Conservation (phyloP, 768 basidiomycete genomes). For the Tylopilus felleus region DNA sequence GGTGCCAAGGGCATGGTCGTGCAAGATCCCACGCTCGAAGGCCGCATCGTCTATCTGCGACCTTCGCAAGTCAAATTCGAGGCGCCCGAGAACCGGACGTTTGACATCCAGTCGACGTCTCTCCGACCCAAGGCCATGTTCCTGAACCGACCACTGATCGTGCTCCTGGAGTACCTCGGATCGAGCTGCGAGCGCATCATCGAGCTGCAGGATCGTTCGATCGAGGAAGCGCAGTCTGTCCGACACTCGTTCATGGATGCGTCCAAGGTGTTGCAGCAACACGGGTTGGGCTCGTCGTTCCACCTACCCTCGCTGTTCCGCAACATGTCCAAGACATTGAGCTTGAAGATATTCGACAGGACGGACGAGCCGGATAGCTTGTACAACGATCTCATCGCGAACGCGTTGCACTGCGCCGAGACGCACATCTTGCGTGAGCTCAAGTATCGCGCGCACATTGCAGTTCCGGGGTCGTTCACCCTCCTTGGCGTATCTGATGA, state of each 20-base stretch:
- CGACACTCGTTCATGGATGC: conserved; percentile 34
- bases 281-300: conserved; percentile 47
- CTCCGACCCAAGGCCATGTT: conserved; percentile 40
- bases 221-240: conserved; percentile 36
- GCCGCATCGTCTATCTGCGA: conserved; percentile 37
- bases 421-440: conserved; percentile 49
- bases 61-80: conserved; percentile 50
- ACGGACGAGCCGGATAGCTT: conserved; percentile 6
- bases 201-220: conserved; percentile 36
- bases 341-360: conserved; percentile 22
- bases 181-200: conserved; percentile 34
- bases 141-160: conserved; percentile 47
- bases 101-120: conserved; percentile 50
- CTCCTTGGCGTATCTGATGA: conserved; percentile 54
- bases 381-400: conserved; percentile 37
- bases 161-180: conserved; percentile 45
- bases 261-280: conserved; percentile 38
- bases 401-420: conserved; percentile 36
- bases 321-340: conserved; percentile 34
- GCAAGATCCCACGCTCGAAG: conserved; percentile 37
- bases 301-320: conserved; percentile 41
- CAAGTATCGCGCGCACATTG: conserved; percentile 50
- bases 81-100: conserved; percentile 32
- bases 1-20: conserved; percentile 50
- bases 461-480: conserved; percentile 46